These are phyloP conservation scores for Lentinula guzmanii DNA, from an alignment of 768 basidiomycete genomes.

Conservation along the genomic window DNA sequence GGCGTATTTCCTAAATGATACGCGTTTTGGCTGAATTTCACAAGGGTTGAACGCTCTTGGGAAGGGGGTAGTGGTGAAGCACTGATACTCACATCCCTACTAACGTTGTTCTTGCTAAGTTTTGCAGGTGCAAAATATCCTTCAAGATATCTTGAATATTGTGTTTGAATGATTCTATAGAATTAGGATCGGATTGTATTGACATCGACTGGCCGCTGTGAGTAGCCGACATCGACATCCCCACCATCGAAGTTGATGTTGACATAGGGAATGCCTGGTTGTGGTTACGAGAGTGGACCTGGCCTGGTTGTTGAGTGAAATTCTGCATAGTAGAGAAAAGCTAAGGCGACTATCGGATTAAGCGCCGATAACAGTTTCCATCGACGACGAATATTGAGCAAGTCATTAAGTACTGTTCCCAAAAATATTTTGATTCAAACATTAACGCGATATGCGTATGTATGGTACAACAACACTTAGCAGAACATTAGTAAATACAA, in stretches of 20 bases:
- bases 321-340: neutral
- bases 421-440: too few relatives aligned
- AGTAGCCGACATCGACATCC: neutral
- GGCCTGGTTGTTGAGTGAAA: neutral
- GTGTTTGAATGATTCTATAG: conserved; percentile 1
- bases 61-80: too few relatives aligned
- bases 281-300: neutral
- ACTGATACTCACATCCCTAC: neutral
- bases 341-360: neutral
- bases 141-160: conserved; percentile 3
- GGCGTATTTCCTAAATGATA: conserved; percentile 4
- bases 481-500: too few relatives aligned
- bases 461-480: too few relatives aligned
- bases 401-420: too few relatives aligned
- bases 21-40: conserved; percentile 1
- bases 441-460: too few relatives aligned
- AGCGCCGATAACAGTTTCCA: neutral
- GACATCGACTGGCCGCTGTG: neutral
- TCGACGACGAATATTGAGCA: too few relatives aligned
- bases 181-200: conserved; percentile 1
- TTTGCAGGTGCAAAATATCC: neutral
- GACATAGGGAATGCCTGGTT: neutral
- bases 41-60: neutral
- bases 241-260: neutral
- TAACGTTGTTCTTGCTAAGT: neutral